phyloP scores from a whole-genome alignment of 192 early-diverging fungal genomes.

The Backusella morwellensis region DNA sequence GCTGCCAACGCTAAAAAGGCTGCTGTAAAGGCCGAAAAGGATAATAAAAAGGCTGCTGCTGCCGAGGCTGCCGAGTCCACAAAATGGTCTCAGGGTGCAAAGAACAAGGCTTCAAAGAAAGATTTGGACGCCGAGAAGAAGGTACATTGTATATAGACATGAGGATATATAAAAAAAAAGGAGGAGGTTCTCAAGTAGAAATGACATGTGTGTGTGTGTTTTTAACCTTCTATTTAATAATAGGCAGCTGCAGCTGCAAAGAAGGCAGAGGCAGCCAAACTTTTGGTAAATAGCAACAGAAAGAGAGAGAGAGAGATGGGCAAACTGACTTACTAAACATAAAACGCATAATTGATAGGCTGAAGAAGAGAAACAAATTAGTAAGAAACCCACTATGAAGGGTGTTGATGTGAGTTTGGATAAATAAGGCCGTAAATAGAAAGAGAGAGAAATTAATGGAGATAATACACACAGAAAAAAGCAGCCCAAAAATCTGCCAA shows the following conservation, averaged over 20 bases:
- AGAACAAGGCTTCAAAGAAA: slow-evolving; percentile 60
- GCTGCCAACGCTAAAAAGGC: slow-evolving; percentile 79
- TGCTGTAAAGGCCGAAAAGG: slow-evolving; percentile 60
- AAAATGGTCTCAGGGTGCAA: slow-evolving; percentile 69
- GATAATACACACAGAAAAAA: slow-evolving; percentile 42
- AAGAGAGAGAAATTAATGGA: neutral
- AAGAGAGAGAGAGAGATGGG: neutral
- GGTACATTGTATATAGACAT: slow-evolving; percentile 7
- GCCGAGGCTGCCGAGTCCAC: slow-evolving; percentile 58
- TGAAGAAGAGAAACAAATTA: slow-evolving; percentile 55
- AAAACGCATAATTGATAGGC: slow-evolving; percentile 12
- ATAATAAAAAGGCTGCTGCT: slow-evolving; percentile 44
- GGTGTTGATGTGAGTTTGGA: slow-evolving; percentile 45
- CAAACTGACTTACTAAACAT: neutral
- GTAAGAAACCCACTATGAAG: slow-evolving; percentile 41
- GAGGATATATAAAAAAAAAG: neutral
- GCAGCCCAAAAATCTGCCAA: slow-evolving; percentile 56
- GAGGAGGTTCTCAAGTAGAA: neutral
- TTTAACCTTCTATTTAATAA: neutral
- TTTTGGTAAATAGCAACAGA: slow-evolving; percentile 38
- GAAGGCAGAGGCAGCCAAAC: slow-evolving; percentile 47
- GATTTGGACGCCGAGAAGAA: slow-evolving; percentile 58
- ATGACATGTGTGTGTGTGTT: neutral
- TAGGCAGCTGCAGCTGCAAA: slow-evolving; percentile 50
- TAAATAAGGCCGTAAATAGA: neutral